A percentile compares a stretch with the other conserved stretches of the same genome.
These are phyloP conservation scores for Lycium ferocissimum DNA, from an alignment of 257 asterid species.

Conservation along the genomic window DNA sequence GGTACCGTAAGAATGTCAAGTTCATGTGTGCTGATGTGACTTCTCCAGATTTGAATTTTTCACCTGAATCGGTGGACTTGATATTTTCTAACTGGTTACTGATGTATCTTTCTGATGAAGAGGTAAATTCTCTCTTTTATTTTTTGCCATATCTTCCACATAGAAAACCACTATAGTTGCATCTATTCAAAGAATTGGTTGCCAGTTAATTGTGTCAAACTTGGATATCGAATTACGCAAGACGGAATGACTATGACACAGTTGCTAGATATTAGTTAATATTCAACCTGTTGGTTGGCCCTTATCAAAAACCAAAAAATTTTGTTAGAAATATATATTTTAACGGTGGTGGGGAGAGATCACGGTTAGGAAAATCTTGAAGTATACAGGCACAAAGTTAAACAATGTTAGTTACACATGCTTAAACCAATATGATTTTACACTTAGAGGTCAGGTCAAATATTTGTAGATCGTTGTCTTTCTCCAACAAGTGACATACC, in stretches of 20 bases:
- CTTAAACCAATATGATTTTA: constrained; percentile 1
- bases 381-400: background rate
- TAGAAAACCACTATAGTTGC: background rate
- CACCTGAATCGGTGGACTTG: constrained; percentile 78
- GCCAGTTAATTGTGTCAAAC: constrained; percentile 7
- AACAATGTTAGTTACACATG: background rate
- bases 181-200: background rate
- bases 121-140: constrained; percentile 53
- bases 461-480: background rate
- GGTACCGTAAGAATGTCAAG: constrained; percentile 69
- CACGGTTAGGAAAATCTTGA: constrained; percentile 17
- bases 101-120: constrained; percentile 95
- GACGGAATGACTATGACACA: background rate
- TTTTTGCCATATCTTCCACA: constrained; percentile 1
- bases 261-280: background rate
- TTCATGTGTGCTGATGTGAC: constrained; percentile 95
- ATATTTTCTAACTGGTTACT: constrained; percentile 93
- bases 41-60: constrained; percentile 70
- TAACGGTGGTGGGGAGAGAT: background rate
- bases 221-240: constrained; percentile 2
- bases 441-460: background rate
- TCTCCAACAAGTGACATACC: background rate
- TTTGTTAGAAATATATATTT: no score
- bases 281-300: background rate
- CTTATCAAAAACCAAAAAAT: no score